Percentiles rank a stretch among this genome's conserved stretches.
Evolutionary conservation across 805 yeast species (phyloP).

Genomic region (Saccharomycopsis amapae): DNA sequence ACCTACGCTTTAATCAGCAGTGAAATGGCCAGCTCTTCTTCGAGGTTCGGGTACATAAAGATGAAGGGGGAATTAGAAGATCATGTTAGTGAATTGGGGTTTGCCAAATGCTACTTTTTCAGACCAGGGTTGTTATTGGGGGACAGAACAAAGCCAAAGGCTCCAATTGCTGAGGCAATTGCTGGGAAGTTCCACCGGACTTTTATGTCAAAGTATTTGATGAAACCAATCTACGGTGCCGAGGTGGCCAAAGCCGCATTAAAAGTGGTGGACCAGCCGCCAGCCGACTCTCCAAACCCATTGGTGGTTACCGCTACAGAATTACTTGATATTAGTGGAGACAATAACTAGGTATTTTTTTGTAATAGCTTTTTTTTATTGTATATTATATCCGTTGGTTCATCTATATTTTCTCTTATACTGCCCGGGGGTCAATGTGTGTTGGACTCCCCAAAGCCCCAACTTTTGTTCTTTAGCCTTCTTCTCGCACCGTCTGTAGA

Average conservation of each 20-base stretch:
- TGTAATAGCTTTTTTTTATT: neutral
- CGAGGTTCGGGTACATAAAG: conserved; percentile 53
- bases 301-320: no score
- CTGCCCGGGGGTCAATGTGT: conserved; percentile 67
- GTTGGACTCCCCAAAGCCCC: conserved; percentile 66
- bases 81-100: conserved; percentile 52
- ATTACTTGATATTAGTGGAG: no score
- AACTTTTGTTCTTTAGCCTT: conserved; percentile 46
- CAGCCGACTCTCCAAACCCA: neutral
- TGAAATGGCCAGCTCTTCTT: conserved; percentile 50
- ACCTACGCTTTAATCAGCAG: conserved; percentile 66
- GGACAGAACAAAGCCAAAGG: conserved; percentile 34
- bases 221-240: conserved; percentile 51
- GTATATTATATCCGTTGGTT: neutral
- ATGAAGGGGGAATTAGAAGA: conserved; percentile 75
- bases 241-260: conserved; percentile 52
- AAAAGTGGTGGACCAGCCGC: neutral
- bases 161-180: conserved; percentile 29
- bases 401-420: conserved; percentile 46
- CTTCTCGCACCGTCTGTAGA: conserved; percentile 53
- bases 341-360: no score
- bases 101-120: conserved; percentile 65
- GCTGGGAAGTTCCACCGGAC: neutral
- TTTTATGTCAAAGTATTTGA: conserved; percentile 14
- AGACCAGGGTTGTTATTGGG: conserved; percentile 76